Conservation (phyloP, 108 stramenopile genomes). For the Parmales sp. region DNA sequence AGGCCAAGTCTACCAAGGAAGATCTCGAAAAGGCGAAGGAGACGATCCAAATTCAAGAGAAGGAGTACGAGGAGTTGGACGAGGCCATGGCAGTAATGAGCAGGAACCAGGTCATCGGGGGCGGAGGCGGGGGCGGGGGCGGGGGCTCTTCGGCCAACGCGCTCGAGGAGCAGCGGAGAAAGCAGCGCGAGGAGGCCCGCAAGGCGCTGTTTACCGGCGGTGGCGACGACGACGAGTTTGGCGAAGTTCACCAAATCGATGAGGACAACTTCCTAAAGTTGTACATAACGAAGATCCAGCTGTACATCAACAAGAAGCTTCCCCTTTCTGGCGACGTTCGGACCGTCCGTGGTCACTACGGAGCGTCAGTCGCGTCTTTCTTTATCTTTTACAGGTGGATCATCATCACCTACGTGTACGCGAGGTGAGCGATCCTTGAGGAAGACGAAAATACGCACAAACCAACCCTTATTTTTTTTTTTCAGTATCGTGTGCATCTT, state of each 20-base stretch:
- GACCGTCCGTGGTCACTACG: constrained; percentile 7
- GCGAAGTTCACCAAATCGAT: background rate
- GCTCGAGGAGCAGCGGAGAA: constrained; percentile 4
- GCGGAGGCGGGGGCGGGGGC: background rate
- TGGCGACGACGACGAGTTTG: background rate
- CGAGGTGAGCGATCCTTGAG: too few species aligned
- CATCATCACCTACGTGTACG: constrained; percentile 8
- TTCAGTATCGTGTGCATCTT: background rate
- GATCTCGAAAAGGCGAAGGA: too few species aligned
- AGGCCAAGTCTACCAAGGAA: too few species aligned
- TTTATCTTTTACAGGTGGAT: constrained; percentile 10
- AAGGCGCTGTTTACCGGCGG: constrained; percentile 4
- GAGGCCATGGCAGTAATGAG: background rate
- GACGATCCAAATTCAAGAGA: too few species aligned
- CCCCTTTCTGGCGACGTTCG: background rate
- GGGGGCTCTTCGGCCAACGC: too few species aligned
- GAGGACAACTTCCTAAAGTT: background rate
- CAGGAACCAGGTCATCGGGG: background rate
- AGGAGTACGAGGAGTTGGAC: background rate
- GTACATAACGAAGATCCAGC: background rate
- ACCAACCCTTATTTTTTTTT: too few species aligned
- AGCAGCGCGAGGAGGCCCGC: constrained; percentile 6
- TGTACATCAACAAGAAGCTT: constrained; percentile 2
- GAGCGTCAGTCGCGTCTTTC: constrained; percentile 4
- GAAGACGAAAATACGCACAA: too few species aligned